Conservation (phyloP, 129 eudicot genomes). For the Chrysanthemum lavandulifolium region DNA sequence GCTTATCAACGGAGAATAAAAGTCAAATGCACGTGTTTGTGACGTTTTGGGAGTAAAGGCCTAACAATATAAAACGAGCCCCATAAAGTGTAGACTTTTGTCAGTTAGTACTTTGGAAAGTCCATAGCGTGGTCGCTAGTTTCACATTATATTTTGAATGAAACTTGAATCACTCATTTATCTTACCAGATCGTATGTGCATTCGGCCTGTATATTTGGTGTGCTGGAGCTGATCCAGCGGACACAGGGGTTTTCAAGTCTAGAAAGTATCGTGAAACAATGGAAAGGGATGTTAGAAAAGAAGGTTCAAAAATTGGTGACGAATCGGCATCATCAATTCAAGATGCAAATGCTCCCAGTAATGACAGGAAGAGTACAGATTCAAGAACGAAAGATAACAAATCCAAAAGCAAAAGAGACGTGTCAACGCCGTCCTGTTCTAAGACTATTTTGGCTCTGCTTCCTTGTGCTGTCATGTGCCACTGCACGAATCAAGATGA, state of each 20-base stretch:
- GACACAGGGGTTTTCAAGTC: slow-evolving; percentile 93
- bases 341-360: slow-evolving; percentile 13
- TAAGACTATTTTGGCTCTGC: slow-evolving; percentile 36
- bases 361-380: slow-evolving; percentile 29
- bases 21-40: no score
- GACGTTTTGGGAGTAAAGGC: no score
- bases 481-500: slow-evolving; percentile 46
- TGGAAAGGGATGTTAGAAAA: slow-evolving; percentile 25
- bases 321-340: slow-evolving; percentile 14
- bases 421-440: slow-evolving; percentile 27
- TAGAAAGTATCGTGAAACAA: slow-evolving; percentile 59
- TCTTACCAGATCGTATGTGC: slow-evolving; percentile 60
- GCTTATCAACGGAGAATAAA: no score
- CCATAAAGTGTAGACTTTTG: not conserved
- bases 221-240: slow-evolving; percentile 96
- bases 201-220: slow-evolving; percentile 88
- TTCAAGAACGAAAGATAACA: slow-evolving; percentile 33
- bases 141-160: not conserved
- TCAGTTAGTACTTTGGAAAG: not conserved
- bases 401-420: slow-evolving; percentile 34
- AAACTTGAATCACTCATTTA: slow-evolving; percentile 1
- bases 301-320: slow-evolving; percentile 49
- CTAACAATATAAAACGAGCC: no score
- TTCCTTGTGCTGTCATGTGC: slow-evolving; percentile 65
- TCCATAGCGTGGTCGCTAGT: not conserved